Percentiles rank a stretch among this genome's conserved stretches.
Evolutionary conservation across 139 green algal genomes (phyloP).

Genomic region (Tetradesmus lagerheimii): DNA sequence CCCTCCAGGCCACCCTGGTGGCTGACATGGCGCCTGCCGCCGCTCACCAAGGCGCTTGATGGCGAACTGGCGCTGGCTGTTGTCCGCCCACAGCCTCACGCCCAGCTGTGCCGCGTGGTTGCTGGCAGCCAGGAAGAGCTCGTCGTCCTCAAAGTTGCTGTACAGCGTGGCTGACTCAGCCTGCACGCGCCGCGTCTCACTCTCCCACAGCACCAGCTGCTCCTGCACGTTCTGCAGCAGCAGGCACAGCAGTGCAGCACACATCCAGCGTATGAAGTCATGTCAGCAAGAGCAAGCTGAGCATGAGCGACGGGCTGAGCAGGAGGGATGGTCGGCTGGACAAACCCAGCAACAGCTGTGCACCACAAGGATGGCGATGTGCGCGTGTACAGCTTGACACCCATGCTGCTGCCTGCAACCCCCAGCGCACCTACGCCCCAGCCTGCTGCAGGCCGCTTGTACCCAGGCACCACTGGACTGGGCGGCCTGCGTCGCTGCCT

Average conservation of each 20-base stretch:
- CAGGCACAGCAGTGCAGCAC: neutral
- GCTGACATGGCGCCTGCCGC: neutral
- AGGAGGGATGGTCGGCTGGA: no score
- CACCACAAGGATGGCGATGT: no score
- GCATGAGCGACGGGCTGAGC: no score
- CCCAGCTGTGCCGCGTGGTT: conserved; percentile 55
- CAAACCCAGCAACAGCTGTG: no score
- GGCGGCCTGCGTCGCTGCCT: no score
- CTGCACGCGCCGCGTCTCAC: conserved; percentile 72
- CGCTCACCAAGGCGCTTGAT: conserved; percentile 3
- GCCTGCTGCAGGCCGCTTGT: no score
- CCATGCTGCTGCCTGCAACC: no score
- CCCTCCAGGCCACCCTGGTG: neutral
- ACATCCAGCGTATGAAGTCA: no score
- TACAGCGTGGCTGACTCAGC: conserved; percentile 63
- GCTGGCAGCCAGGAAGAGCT: conserved; percentile 62
- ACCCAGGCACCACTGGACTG: no score
- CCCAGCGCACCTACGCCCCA: no score
- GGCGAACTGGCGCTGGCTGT: neutral
- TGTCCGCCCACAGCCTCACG: conserved; percentile 59
- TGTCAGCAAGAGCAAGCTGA: no score
- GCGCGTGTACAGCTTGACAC: no score
- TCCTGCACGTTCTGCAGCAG: conserved; percentile 78
- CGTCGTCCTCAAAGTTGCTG: conserved; percentile 69
- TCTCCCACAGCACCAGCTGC: conserved; percentile 88